These are phyloP conservation scores for Phanerochaete carnosa DNA, from an alignment of 768 basidiomycete species.

Conservation along the genomic window DNA sequence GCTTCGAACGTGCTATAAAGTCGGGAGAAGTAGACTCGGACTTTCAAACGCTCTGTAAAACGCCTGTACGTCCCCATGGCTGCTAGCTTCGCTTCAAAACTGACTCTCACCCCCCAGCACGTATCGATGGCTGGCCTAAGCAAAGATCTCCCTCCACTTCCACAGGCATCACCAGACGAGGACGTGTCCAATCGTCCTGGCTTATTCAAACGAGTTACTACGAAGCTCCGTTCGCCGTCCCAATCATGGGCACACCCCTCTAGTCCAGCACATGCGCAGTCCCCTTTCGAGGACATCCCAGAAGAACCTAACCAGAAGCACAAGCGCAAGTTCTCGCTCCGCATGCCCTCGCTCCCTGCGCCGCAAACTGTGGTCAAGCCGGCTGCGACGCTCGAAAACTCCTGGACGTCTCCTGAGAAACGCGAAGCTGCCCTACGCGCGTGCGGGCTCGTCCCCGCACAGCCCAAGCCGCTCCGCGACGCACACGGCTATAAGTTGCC, in stretches of 20 bases:
- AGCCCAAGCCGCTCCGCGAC: conserved; percentile 5
- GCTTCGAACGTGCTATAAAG: not conserved
- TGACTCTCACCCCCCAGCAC: not conserved
- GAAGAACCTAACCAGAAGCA: not conserved
- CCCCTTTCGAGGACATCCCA: not conserved
- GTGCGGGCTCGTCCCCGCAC: conserved; percentile 50
- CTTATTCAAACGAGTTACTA: conserved; percentile 9
- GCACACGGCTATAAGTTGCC: conserved; percentile 14
- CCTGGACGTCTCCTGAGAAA: conserved; percentile 13
- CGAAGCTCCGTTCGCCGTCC: conserved; percentile 10
- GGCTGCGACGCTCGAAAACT: conserved; percentile 7
- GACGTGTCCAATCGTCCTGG: conserved; percentile 5
- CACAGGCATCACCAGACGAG: not conserved
- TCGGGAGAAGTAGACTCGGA: not conserved
- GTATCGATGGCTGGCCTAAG: not conserved
- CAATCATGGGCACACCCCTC: conserved; percentile 6
- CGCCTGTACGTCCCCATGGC: not conserved
- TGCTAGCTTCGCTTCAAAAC: not conserved
- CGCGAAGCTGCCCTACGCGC: conserved; percentile 56
- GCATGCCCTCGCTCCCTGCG: conserved; percentile 3
- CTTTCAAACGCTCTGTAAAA: not conserved
- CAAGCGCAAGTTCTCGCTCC: conserved; percentile 5
- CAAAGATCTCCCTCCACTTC: conserved; percentile 10
- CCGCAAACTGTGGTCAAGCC: not conserved
- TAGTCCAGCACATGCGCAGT: not conserved